phyloP scores from a whole-genome alignment of 164 flowering plant species.

The Houttuynia cordata region DNA sequence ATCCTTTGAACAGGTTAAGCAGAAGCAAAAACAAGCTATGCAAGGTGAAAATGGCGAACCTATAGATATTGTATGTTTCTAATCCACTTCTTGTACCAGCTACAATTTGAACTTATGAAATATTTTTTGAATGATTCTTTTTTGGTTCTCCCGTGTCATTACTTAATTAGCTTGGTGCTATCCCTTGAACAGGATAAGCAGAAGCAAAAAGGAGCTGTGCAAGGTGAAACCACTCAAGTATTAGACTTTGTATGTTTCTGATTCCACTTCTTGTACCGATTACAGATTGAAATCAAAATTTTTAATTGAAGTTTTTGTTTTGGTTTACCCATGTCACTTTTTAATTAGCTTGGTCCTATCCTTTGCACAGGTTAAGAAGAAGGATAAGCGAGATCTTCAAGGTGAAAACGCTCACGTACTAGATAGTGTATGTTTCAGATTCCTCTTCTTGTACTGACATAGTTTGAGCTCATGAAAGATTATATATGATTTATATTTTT shows the following conservation, averaged over 20 bases:
- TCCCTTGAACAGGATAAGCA: too few species aligned
- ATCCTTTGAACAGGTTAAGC: conserved; percentile 44
- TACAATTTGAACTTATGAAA: too few species aligned
- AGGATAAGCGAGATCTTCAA: conserved; percentile 43
- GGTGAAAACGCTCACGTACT: background rate
- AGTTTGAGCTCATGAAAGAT: background rate
- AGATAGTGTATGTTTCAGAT: background rate
- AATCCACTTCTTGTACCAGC: too few species aligned
- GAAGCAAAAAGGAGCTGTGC: too few species aligned
- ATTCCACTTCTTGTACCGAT: background rate
- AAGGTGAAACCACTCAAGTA: background rate
- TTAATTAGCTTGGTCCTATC: background rate
- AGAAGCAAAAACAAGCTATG: conserved; percentile 54
- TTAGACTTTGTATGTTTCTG: background rate
- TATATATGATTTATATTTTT: too few species aligned
- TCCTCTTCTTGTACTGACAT: background rate
- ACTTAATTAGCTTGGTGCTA: too few species aligned
- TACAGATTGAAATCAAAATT: background rate
- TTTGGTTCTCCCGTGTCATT: too few species aligned
- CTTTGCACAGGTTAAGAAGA: conserved; percentile 58
- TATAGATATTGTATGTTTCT: background rate
- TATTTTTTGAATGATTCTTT: too few species aligned
- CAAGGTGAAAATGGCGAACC: background rate
- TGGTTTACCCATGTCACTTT: background rate
- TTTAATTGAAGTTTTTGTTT: background rate